Evolutionary conservation across 768 basidiomycete species (phyloP), one percentile per base, ranked within the genome.

Genomic region (Hygrophoropsis aurantiaca): DNA sequence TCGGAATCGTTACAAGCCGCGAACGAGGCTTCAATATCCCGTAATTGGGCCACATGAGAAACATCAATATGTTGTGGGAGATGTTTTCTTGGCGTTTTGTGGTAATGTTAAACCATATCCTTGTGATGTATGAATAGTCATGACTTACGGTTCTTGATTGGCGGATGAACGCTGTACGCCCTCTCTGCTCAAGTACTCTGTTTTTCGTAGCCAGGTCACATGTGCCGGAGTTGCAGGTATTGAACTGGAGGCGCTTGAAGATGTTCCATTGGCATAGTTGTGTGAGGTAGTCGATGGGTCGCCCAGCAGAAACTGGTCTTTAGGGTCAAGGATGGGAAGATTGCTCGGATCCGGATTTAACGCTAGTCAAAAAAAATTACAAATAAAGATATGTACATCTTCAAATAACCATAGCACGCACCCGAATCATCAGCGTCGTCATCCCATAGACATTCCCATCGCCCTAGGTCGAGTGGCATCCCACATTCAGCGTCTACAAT

Each of bases 401-500:
- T 18, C 23, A 39, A 11, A 50, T 7, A 25, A 36, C 19, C 8
- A 16, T 5, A 50, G 71, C 71, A 52, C 54, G 42, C 42, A 87
- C 90, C 72, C 43, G 79, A 75, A 66, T 86, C 81, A 60, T 85
- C 79, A 3, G 76, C 87, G 35, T 81, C 81, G 50, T 91, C 88
- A 41, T 87, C 83, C 90, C 88, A 94, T 15, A 95, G 69, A 27
- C 81, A 86, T 45, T 87, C 85, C 77, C 84, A 94, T 45, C 77
- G 80, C 15, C 87, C 86, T 39, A 95, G 70, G 62, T 98, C 91
- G 20, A 99, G 68, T 0, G 94, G 94, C 94, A 99, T 94, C 0
- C 97, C 97, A 55, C 86, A 87, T 64, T 99, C 97, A 1, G 90
- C 91, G 57, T 99, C 97, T 1, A 97, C 87, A 54, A 98, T 87